Evolutionary conservation across 352 stramenopile genomes (phyloP).

Genomic region (Pythium phragmitis): DNA sequence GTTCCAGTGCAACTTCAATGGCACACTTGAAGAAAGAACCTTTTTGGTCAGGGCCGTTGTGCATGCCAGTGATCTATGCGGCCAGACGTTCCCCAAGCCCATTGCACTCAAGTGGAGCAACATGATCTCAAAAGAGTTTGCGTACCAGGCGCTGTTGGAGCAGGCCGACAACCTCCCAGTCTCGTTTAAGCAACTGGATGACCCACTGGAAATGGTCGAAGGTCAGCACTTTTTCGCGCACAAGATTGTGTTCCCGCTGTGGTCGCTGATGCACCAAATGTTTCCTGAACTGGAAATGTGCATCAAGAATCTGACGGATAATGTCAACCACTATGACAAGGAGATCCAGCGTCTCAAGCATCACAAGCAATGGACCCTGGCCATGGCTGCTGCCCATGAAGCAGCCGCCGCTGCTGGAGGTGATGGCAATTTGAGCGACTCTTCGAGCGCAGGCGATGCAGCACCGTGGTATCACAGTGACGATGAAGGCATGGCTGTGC

Average conservation of each 20-base stretch:
- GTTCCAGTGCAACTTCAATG: slow-evolving; percentile 58
- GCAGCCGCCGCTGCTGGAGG: slow-evolving; percentile 1
- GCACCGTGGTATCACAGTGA: slow-evolving; percentile 25
- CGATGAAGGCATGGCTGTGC: slow-evolving; percentile 76
- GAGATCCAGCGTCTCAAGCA: slow-evolving; percentile 71
- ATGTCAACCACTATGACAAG: slow-evolving; percentile 82
- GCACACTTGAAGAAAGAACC: slow-evolving; percentile 71
- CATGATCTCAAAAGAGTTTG: slow-evolving; percentile 90
- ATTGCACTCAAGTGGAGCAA: slow-evolving; percentile 91
- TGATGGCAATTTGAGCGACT: slow-evolving; percentile 17
- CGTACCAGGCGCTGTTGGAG: slow-evolving; percentile 81
- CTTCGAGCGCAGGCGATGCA: slow-evolving; percentile 9
- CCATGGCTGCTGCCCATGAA: slow-evolving; percentile 12
- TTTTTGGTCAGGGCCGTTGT: slow-evolving; percentile 87
- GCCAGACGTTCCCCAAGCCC: slow-evolving; percentile 83
- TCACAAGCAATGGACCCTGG: slow-evolving; percentile 11
- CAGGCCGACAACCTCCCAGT: slow-evolving; percentile 76
- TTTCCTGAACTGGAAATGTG: slow-evolving; percentile 71
- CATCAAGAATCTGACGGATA: slow-evolving; percentile 62
- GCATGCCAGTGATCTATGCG: slow-evolving; percentile 84
- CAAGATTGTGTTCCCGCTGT: slow-evolving; percentile 80
- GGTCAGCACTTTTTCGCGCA: slow-evolving; percentile 85
- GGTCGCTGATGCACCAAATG: slow-evolving; percentile 73
- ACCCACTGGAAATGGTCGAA: slow-evolving; percentile 85
- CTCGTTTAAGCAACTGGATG: slow-evolving; percentile 78